Conservation (phyloP, 352 stramenopile genomes). For the Globisporangium irregulare region DNA sequence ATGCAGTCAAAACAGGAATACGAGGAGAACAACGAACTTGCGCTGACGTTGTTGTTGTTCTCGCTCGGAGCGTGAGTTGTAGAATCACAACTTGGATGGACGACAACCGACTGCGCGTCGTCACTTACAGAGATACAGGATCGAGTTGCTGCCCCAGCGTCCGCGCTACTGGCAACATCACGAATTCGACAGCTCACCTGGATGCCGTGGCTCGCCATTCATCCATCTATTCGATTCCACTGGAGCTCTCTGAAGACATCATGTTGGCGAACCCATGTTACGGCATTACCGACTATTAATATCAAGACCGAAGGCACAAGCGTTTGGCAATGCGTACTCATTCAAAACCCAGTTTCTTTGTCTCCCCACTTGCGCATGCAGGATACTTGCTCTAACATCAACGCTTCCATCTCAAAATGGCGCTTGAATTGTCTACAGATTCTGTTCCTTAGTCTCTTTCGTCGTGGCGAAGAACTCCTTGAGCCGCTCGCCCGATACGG, state of each 20-base stretch:
- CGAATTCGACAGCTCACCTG: constrained; percentile 69
- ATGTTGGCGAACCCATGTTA: background rate
- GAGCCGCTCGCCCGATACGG: constrained; percentile 38
- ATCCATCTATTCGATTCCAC: background rate
- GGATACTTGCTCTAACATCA: background rate
- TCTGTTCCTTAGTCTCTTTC: constrained; percentile 29
- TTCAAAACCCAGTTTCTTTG: background rate
- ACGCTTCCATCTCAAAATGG: background rate
- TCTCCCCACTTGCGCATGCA: too few relatives aligned
- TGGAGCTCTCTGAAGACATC: background rate
- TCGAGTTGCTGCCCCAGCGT: background rate
- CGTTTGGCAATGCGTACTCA: background rate
- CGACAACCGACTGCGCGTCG: constrained; percentile 11
- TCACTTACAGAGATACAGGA: constrained; percentile 1
- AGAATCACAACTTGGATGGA: background rate
- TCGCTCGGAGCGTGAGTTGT: background rate
- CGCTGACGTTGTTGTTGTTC: background rate
- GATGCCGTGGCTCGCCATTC: constrained; percentile 38
- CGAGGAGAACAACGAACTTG: background rate
- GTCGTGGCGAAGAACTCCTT: constrained; percentile 61
- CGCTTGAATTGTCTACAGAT: constrained; percentile 15
- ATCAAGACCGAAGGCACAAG: background rate
- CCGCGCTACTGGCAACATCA: background rate
- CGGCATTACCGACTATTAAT: constrained; percentile 1
- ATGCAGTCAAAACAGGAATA: constrained; percentile 50